A percentile compares a stretch with the other conserved stretches of the same genome.
Conservation (phyloP, 805 yeast species). For the Zygoascus biomembranicola region DNA sequence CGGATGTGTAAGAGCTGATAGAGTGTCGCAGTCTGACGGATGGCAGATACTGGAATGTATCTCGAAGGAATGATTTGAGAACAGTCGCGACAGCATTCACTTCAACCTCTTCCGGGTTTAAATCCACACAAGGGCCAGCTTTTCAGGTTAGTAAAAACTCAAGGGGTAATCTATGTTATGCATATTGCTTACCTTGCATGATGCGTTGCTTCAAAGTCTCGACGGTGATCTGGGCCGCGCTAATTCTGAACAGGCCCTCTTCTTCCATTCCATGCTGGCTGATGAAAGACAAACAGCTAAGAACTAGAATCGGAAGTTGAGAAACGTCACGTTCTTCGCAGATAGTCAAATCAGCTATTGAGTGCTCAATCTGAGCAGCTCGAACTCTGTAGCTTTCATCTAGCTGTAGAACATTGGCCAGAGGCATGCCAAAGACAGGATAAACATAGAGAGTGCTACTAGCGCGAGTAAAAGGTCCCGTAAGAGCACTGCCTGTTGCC, state of each 20-base stretch:
- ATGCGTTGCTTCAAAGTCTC: conserved; percentile 17
- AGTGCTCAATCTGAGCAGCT: neutral
- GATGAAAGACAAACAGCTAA: conserved; percentile 15
- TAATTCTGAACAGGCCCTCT: conserved; percentile 26
- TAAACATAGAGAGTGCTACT: neutral
- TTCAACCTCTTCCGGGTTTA: conserved; percentile 19
- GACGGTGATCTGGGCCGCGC: conserved; percentile 22
- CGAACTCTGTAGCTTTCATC: conserved; percentile 2
- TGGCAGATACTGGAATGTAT: conserved; percentile 22
- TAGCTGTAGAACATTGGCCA: conserved; percentile 12
- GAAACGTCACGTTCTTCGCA: conserved; percentile 8
- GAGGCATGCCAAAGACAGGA: conserved; percentile 15
- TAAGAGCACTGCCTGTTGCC: neutral
- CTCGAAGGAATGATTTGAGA: conserved; percentile 23
- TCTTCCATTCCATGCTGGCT: conserved; percentile 21
- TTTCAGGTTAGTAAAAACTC: neutral
- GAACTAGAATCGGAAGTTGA: conserved; percentile 15
- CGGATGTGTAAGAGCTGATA: neutral
- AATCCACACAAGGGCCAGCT: conserved; percentile 13
- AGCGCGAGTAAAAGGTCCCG: neutral
- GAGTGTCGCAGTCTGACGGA: conserved; percentile 6
- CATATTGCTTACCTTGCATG: conserved; percentile 6
- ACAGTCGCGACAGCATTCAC: conserved; percentile 26
- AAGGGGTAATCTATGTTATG: neutral
- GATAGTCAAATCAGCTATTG: neutral